Evolutionary conservation across 257 asterid species (phyloP).

Genomic region (Misopates orontium): DNA sequence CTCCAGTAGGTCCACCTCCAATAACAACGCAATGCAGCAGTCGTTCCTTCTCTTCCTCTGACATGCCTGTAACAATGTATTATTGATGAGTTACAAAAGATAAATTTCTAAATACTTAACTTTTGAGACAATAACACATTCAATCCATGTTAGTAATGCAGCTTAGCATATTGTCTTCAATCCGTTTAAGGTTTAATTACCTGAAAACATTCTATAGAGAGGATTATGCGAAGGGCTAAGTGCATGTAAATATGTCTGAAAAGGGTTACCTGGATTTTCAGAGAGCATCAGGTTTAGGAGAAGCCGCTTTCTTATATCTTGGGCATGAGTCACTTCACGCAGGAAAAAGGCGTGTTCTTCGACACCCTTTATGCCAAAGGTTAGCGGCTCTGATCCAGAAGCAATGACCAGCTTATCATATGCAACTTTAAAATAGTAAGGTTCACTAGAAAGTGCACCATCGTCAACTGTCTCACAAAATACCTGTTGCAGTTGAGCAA

Average conservation of each 20-base stretch:
- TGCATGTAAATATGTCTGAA: neutral
- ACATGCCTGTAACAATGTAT: conserved; percentile 47
- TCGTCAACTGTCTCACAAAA: conserved; percentile 60
- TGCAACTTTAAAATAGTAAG: conserved; percentile 73
- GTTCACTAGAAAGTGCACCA: conserved; percentile 38
- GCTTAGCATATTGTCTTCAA: neutral
- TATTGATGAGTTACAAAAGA: neutral
- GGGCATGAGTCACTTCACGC: conserved; percentile 87
- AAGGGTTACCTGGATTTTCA: conserved; percentile 76
- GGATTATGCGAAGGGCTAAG: no score
- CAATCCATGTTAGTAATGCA: neutral
- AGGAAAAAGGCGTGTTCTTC: conserved; percentile 78
- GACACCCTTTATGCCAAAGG: conserved; percentile 90
- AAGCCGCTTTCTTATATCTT: conserved; percentile 86
- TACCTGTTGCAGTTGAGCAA: conserved; percentile 44
- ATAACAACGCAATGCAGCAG: conserved; percentile 84
- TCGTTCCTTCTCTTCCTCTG: conserved; percentile 89
- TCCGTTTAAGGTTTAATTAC: neutral
- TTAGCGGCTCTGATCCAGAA: conserved; percentile 84
- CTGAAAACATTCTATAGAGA: neutral
- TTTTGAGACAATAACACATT: neutral
- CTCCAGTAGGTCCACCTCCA: conserved; percentile 98
- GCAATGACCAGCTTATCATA: conserved; percentile 94
- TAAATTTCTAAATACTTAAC: neutral
- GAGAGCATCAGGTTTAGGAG: conserved; percentile 89